These are phyloP conservation scores for Cetradonia linearis DNA, from an alignment of 495 filamentous ascomycete genomes.

Conservation along the genomic window DNA sequence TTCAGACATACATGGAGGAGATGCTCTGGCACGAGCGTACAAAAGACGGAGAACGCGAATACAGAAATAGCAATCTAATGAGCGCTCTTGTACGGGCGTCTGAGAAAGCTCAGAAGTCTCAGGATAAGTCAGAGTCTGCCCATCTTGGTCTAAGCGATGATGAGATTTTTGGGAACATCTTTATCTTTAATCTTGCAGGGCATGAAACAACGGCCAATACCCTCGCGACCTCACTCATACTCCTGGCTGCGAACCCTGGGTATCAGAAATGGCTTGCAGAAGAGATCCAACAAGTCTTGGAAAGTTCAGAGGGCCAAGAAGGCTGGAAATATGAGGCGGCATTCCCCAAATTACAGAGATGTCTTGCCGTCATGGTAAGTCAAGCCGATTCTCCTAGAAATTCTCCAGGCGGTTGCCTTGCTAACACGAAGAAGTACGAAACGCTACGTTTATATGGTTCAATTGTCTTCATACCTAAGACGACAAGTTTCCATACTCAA, in stretches of 20 bases:
- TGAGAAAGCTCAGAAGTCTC: conserved; percentile 21
- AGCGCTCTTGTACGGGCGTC: conserved; percentile 34
- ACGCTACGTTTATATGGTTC: conserved; percentile 42
- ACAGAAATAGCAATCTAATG: conserved; percentile 30
- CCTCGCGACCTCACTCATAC: conserved; percentile 38
- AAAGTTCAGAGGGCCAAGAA: conserved; percentile 20
- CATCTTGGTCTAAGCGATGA: conserved; percentile 30
- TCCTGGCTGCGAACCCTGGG: conserved; percentile 39
- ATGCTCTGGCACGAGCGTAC: conserved; percentile 22
- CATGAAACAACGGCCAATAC: conserved; percentile 47
- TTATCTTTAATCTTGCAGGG: conserved; percentile 45
- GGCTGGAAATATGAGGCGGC: conserved; percentile 23
- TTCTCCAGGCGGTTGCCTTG: background rate
- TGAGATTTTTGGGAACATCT: conserved; percentile 45
- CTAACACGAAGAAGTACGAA: conserved; percentile 31
- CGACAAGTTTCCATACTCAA: conserved; percentile 27
- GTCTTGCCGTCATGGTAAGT: conserved; percentile 23
- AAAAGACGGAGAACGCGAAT: conserved; percentile 11
- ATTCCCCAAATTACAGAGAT: conserved; percentile 21
- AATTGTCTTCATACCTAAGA: conserved; percentile 35
- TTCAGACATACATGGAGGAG: conserved; percentile 26
- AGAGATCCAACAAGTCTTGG: conserved; percentile 30
- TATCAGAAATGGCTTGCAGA: conserved; percentile 41
- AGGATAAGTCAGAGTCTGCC: background rate
- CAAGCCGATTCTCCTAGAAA: background rate